phyloP scores from a whole-genome alignment of 768 basidiomycete genomes.

The Hebeloma cylindrosporum region DNA sequence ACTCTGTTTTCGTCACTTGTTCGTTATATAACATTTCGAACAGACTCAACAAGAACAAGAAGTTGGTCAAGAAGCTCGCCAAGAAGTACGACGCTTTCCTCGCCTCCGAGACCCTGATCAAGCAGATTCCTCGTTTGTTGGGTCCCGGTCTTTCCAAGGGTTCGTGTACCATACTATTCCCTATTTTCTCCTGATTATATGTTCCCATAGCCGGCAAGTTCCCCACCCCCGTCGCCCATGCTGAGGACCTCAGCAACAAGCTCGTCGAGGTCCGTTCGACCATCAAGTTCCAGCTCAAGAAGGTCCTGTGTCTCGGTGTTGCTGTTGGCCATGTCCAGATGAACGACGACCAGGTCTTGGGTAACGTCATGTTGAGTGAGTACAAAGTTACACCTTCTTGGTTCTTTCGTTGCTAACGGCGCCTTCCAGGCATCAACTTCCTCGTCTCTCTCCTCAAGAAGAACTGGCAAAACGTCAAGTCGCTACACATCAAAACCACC shows the following conservation, averaged over 20 bases:
- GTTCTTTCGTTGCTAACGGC: conserved; percentile 7
- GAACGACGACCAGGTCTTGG: conserved; percentile 95
- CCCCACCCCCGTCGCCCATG: conserved; percentile 94
- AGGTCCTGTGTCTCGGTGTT: conserved; percentile 98
- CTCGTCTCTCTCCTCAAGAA: conserved; percentile 98
- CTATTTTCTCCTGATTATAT: not conserved
- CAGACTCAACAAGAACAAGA: conserved; percentile 99
- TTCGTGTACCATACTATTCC: conserved; percentile 31
- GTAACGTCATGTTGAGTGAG: conserved; percentile 95
- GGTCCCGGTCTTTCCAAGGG: conserved; percentile 99
- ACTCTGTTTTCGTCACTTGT: too few species aligned
- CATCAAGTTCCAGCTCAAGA: conserved; percentile 99
- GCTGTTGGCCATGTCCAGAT: conserved; percentile 98
- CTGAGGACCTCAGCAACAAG: conserved; percentile 89
- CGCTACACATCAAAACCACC: conserved; percentile 96
- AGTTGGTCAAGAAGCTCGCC: conserved; percentile 99
- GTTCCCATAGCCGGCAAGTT: conserved; percentile 83
- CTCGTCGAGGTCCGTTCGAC: conserved; percentile 95
- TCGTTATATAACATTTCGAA: not conserved
- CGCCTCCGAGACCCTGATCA: conserved; percentile 95
- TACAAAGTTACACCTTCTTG: conserved; percentile 8
- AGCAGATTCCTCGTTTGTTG: conserved; percentile 99
- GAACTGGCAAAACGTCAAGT: conserved; percentile 99
- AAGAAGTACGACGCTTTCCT: conserved; percentile 99
- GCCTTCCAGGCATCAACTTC: conserved; percentile 89